Percentiles rank a stretch among this genome's conserved stretches.
phyloP scores from a whole-genome alignment of 306 rosid genomes.

The Rubus idaeus region DNA sequence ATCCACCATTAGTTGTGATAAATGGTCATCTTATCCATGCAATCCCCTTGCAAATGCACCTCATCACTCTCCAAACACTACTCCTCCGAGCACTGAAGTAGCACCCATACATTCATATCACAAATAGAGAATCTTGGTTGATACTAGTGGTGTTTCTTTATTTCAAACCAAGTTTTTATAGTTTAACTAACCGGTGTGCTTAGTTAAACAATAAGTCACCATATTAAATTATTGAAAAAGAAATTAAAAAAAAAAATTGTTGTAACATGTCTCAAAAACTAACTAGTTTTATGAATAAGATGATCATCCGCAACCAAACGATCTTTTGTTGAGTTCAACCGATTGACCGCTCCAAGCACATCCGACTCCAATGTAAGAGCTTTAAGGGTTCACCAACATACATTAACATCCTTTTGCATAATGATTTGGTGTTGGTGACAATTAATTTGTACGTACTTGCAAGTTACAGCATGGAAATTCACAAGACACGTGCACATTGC shows the following conservation, averaged over 20 bases:
- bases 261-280: neutral
- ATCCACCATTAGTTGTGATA: no score
- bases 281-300: neutral
- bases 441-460: neutral
- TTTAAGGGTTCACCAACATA: neutral
- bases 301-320: neutral
- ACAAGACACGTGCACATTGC: no score
- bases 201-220: neutral
- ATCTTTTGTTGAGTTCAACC: neutral
- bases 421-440: neutral
- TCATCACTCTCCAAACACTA: no score
- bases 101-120: no score
- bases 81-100: no score
- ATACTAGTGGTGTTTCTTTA: neutral
- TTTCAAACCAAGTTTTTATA: neutral
- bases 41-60: no score
- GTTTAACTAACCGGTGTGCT: no score
- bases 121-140: neutral
- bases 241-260: no score
- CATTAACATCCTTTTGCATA: neutral
- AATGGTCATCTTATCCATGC: no score
- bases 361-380: neutral
- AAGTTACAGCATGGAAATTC: no score
- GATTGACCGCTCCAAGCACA: neutral
- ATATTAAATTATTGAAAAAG: no score